phyloP scores from a whole-genome alignment of 495 filamentous ascomycete species.

The Aspergillus indologenus region DNA sequence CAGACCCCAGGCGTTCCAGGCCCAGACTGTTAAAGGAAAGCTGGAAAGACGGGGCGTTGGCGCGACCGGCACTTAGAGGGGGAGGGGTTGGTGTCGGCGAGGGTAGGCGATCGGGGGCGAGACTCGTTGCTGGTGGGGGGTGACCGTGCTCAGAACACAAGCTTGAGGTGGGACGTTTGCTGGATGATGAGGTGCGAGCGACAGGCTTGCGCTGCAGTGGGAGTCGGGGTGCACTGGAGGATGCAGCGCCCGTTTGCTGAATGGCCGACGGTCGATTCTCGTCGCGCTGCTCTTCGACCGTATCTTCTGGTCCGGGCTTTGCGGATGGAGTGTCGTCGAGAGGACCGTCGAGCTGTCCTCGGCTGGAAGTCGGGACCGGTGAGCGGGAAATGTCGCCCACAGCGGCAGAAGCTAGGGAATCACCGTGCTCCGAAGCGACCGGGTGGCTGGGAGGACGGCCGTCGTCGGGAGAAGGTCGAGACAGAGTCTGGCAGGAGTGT shows the following conservation, averaged over 20 bases:
- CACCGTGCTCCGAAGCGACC: not conserved
- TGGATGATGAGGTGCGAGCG: constrained; percentile 6
- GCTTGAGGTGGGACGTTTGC: constrained; percentile 12
- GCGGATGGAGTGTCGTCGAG: constrained; percentile 5
- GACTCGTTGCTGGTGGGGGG: constrained; percentile 16
- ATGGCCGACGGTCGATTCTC: not conserved
- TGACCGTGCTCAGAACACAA: constrained; percentile 14
- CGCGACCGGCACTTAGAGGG: constrained; percentile 17
- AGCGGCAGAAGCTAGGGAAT: not conserved
- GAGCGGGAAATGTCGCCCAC: constrained; percentile 5
- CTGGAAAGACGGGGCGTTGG: constrained; percentile 13
- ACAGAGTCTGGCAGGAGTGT: not conserved
- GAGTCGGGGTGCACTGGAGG: constrained; percentile 2
- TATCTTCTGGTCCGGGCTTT: constrained; percentile 7
- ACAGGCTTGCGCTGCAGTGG: constrained; percentile 9
- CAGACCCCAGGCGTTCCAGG: constrained; percentile 14
- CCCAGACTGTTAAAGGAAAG: constrained; percentile 22
- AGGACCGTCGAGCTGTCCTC: constrained; percentile 6
- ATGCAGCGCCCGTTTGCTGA: not conserved
- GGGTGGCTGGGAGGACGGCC: not conserved
- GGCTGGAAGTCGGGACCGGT: not conserved
- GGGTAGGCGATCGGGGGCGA: constrained; percentile 11
- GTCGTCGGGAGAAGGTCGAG: not conserved
- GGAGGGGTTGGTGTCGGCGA: constrained; percentile 25
- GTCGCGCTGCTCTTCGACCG: constrained; percentile 4